Evolutionary conservation across 1,139 yeast genomes (phyloP), one percentile per base, ranked within the genome.

Genomic region (Casaregolazyma lundiana): DNA sequence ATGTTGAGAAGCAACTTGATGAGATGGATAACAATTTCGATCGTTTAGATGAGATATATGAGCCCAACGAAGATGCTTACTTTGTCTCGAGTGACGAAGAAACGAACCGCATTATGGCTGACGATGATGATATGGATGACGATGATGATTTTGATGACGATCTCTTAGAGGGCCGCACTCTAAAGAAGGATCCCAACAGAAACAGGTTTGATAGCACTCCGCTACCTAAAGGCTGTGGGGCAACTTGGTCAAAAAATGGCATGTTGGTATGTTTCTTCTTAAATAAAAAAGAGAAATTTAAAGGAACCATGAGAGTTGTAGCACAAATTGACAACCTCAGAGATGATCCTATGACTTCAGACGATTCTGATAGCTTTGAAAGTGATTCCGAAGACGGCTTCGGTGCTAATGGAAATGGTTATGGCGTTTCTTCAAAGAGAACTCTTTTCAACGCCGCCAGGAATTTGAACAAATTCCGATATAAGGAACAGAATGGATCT

Each of bases 201-300:
- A 45, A 41, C 51, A 57, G 66, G 13, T 77, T 81, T 57, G 96
- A 88, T 59, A 81, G 89, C 34, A 87, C 96, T 0, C 97, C 97
- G 0, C 74, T 89, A 2, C 96, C 97, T 0, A 88, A 86, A 60
- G 95, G 92, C 2, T 89, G 96, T 69, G 96, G 97, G 7, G 96
- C 95, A 0, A 71, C 79, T 0, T 89, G 97, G 96, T 75, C 94
- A 0, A 76, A 79, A 13, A 76, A 79, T 2, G 97, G 97, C 0
- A 79, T 78, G 51, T 69, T 89, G 46, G 83, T 89, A 1, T 86
- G 96, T 60, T 89, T 90, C 58, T 88, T 87, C 65, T 76, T 81
- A n/a, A 80, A 84, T n/a, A 50, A 50, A 61, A 69, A 53, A 18
- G 55, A 53, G 8, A 45, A 39, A 41, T 41, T 35, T 4, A 41